A percentile compares a stretch with the other conserved stretches of the same genome.
Evolutionary conservation across 2,329 filamentous ascomycete species (phyloP).

Genomic region (Akanthomyces lecanii): DNA sequence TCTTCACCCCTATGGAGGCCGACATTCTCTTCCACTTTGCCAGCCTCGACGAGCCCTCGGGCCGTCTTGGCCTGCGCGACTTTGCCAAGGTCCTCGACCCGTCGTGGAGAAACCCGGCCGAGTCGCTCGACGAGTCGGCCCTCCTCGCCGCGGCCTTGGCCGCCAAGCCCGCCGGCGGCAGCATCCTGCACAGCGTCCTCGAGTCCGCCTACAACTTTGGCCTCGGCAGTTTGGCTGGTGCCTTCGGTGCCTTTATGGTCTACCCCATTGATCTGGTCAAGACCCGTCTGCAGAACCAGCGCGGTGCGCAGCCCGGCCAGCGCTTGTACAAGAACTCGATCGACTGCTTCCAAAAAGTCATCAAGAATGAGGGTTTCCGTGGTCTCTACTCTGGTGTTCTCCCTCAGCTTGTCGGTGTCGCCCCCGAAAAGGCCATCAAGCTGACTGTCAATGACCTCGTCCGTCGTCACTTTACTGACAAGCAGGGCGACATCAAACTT

Average conservation of each 20-base stretch:
- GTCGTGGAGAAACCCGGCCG: constrained; percentile 70
- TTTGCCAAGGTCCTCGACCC: constrained; percentile 95
- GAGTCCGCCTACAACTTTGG: constrained; percentile 85
- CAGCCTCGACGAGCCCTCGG: constrained; percentile 83
- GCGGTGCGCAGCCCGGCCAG: constrained; percentile 75
- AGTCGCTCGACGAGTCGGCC: constrained; percentile 43
- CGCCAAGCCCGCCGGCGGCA: constrained; percentile 22
- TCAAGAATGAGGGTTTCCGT: constrained; percentile 83
- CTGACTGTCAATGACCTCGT: constrained; percentile 96
- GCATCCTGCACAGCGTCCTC: constrained; percentile 54
- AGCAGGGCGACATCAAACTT: constrained; percentile 69
- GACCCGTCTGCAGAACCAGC: constrained; percentile 97
- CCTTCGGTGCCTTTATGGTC: constrained; percentile 98
- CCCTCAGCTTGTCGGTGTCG: constrained; percentile 92
- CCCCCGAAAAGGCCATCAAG: constrained; percentile 99
- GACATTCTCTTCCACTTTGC: constrained; percentile 99
- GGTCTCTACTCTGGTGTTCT: constrained; percentile 93
- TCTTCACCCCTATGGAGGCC: constrained; percentile 97
- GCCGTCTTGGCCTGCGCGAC: constrained; percentile 73
- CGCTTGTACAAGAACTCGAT: constrained; percentile 94
- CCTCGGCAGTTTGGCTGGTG: constrained; percentile 84
- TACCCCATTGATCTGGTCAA: constrained; percentile 99
- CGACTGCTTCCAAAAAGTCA: constrained; percentile 90
- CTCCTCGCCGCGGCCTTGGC: constrained; percentile 26
- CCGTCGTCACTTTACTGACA: constrained; percentile 68